Base-by-base conservation (phyloP, 768 basidiomycete genomes). In the Pulveroboletus sp. region DNA sequence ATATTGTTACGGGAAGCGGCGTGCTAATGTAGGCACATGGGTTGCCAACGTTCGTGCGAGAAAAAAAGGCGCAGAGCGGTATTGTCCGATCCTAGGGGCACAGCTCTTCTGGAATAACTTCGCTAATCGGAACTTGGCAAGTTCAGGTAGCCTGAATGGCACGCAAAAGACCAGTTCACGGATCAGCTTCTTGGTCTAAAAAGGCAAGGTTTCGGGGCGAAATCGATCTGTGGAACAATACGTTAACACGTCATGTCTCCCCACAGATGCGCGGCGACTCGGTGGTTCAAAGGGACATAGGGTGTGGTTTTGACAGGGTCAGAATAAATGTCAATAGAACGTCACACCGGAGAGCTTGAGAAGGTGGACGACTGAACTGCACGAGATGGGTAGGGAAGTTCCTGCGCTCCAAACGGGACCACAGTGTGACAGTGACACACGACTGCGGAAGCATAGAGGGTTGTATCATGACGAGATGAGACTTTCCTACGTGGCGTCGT, bases 241-340 rank as follows among this genome's bases (percentile, higher is more conserved):
- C 59, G 59, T 61, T 4, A 45, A 50, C 56, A 61, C 61, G 59
- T 61, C 61, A 63, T 59, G 52, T 42, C 52, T 43, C 57, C 50
- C 59, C 50, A 49, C 60, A 55, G 32, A 59, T 52, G 27, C 27
- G 27, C 27, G 59, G 60, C 56, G 48, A 54, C 46, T 54, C 44
- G 31, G 41, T 46, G 22, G 41, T 43, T 34, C 42, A 26, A 37
- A 31, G 41, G 48, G 48, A 55, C 53, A 23, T 45, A 32, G 24
- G 40, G 16, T 41, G 50, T 24, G 16, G 36, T 27, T 34, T 59
- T 45, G 47, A 57, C 50, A 54, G 54, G 54, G 60, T 61, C 49
- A 38, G 39, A 41, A 22, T 46, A 47, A 44, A 35, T 47, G 16
- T 17, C 29, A 31, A 43, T n/a, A 31, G 42, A 57, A 47, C 38